Evolutionary conservation across 768 basidiomycete species (phyloP), one percentile per base, ranked within the genome.

Genomic region (Auricularia auricula-judae): DNA sequence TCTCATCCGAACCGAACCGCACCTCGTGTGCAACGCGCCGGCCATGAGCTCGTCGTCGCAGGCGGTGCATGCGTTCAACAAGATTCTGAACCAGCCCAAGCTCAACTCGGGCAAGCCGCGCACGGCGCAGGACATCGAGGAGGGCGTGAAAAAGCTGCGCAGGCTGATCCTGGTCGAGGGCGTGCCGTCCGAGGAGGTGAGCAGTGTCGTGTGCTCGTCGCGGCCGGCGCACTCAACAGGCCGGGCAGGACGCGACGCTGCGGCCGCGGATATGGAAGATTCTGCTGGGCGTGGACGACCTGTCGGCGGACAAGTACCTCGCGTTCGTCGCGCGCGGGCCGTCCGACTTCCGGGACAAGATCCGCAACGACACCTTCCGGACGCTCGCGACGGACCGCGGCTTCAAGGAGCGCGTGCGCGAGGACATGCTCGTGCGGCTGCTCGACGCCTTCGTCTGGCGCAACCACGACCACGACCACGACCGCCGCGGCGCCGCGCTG

Each of bases 401-500:
- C n/a, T 98, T 99, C 79, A 97, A 96, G 75, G 92, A 95, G 71
- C 88, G 91, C 64, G 97, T 99, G 14, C 86, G 90, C 36, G 96
- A 98, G 76, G 94, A 96, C 70, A 95, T 95, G 92, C 84, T 98
- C 29, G 89, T 98, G 66, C 86, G 97, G 53, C 76, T 98, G n/a
- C 77, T 99, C 51, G 97, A 99, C 72, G 97, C 96, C 1, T 99
- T 98, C 75, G 95, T 98, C 3, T 99, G 96, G 97, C 81, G 91
- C 67, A 95, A 88, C 75, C 83, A 91, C 67, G 91, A 93, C 70
- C 29, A 29, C 29, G 29, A 29, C 2, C 29, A 29, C 80, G 85
- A 67, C 39, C 39, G 39, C 8, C 86, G 29, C 43, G n/a, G 79
- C 78, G 0, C 84, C 89, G n/a, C 86, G 65, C 81, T 92, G 51